Conservation (phyloP, 768 basidiomycete genomes). For the Megacollybia marginata region DNA sequence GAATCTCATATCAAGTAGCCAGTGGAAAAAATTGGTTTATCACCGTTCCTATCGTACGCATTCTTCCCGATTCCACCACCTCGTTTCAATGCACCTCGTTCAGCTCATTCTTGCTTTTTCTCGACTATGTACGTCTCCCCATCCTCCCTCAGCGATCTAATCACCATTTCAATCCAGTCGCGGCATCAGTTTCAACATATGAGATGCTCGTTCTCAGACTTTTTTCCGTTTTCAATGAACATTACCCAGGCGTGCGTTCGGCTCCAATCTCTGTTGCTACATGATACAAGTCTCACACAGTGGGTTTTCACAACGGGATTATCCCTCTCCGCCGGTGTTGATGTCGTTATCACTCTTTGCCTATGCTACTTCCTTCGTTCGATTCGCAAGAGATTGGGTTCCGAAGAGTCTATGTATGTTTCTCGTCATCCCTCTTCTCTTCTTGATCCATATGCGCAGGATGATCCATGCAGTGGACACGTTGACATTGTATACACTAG, state of each 20-base stretch:
- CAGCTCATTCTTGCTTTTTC: no score
- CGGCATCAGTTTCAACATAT: no score
- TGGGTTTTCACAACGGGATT: constrained; percentile 39
- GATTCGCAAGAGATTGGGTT: constrained; percentile 17
- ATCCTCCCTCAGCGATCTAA: no score
- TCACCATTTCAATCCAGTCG: no score
- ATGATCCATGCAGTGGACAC: constrained; percentile 30
- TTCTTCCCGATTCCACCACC: no score
- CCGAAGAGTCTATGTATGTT: constrained; percentile 17
- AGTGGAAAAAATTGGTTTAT: no score
- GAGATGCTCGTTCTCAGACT: neutral
- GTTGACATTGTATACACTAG: constrained; percentile 32
- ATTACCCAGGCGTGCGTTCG: constrained; percentile 2
- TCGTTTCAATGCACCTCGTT: no score
- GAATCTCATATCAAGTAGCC: no score
- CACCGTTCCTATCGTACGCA: no score
- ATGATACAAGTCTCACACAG: constrained; percentile 12
- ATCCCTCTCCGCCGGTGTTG: constrained; percentile 31
- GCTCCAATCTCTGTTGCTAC: neutral
- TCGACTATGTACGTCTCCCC: no score
- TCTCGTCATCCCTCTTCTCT: neutral
- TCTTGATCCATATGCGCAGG: constrained; percentile 11
- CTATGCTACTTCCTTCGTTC: constrained; percentile 26
- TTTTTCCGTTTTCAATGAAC: constrained; percentile 4
- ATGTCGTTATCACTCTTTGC: constrained; percentile 28